Conservation (phyloP, 2,329 filamentous ascomycete genomes). For the Capronia americana region DNA sequence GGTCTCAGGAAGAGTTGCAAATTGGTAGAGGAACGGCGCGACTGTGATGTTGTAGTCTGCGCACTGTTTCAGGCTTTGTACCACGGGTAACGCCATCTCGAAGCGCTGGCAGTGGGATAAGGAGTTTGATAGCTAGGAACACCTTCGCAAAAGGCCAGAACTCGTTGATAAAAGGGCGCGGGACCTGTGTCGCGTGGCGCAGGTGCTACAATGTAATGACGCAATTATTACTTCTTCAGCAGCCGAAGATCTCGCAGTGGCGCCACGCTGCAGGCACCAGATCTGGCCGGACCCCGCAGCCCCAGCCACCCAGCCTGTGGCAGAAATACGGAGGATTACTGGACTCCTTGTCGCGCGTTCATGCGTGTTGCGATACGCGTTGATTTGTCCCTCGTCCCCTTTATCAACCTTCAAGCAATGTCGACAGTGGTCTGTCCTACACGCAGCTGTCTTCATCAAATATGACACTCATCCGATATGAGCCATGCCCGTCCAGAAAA, state of each 20-base stretch:
- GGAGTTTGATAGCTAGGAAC: constrained; percentile 24
- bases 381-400: background rate
- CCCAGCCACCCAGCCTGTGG: background rate
- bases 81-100: constrained; percentile 72
- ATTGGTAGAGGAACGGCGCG: constrained; percentile 73
- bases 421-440: background rate
- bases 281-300: background rate
- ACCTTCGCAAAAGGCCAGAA: constrained; percentile 22
- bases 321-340: background rate
- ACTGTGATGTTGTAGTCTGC: constrained; percentile 77
- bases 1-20: constrained; percentile 72
- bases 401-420: background rate
- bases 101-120: background rate
- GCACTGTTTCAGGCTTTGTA: constrained; percentile 75
- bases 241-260: constrained; percentile 12
- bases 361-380: constrained; percentile 8
- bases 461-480: constrained; percentile 28
- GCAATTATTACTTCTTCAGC: background rate
- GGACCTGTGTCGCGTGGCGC: background rate
- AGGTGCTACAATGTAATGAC: background rate
- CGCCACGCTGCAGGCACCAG: constrained; percentile 5
- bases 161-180: background rate
- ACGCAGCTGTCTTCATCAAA: background rate
- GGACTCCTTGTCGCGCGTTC: background rate
- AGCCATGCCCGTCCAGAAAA: constrained; percentile 50